Base-by-base conservation (phyloP, 2,329 filamentous ascomycete species). In the Lachnellula suecica region DNA sequence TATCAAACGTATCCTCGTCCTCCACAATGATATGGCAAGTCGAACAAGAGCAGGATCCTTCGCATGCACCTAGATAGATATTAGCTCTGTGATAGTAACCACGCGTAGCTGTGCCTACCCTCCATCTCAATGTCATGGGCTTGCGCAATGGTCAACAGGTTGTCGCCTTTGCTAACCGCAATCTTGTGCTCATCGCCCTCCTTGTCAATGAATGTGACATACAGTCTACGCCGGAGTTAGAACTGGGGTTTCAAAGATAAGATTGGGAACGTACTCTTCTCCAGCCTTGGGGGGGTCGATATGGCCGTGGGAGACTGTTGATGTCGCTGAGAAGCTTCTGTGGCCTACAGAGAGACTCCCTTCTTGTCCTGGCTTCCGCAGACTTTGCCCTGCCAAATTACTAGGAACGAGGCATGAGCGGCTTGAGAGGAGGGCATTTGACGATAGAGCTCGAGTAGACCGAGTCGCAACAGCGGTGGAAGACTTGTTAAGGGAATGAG, bases 41-140 rank as follows among this genome's bases (percentile, higher is more conserved):
- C 52, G 84, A 88, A 70, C 87, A 90, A 45, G 86, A 85, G 66
- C 87, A 89, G 29, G 84, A 88, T 25, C 87, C 94, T 61, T 94
- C 94, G 67, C 94, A 99, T 11, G 94, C 94, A 56, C 94, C 84
- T 80, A 38, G 46, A 24, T 9, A 41, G 8, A 10, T 23, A 15
- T 61, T 48, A 58, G 43, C 40, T 17, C 23, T 9, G 13, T 11
- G 13, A 10, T 7, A 2, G 8, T 31, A 24, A 7, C 10, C 13
- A 43, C 9, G 9, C 11, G 1, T 13, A 23, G 24, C 13, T 24
- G n/a, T 24, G 63, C 72, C 54, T 68, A 81, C 82, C 92, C 77
- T 99, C 94, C 93, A 99, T 97, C 71, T 99, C 94, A 38, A 99
- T 77, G 67, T 97, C 93, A 71, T 97, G 83, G 42, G 88, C 90